Evolutionary conservation across 345 rosid species (phyloP), one percentile per base, ranked within the genome.

Genomic region (Toxicodendron radicans): DNA sequence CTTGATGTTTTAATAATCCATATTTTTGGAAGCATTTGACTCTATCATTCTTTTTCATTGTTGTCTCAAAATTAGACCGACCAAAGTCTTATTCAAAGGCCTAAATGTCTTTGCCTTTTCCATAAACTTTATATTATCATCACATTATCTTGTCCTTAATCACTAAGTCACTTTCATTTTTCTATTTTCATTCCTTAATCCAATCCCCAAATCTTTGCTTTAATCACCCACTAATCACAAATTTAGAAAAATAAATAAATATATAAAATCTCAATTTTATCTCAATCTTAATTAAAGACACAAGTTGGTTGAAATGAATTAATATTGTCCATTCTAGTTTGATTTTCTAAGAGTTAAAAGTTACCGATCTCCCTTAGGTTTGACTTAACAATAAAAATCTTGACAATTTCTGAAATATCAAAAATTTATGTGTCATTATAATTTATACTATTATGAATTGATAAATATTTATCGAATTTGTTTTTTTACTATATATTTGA

Each of bases 111-210:
- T 76, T 70, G 77, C 74, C 59, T 24, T 78, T 68, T 80, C 62
- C n/a, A 41, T 63, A 51, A n/a, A 53, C 62, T 60, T 11, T 70
- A 41, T 38, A 43, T 49, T 52, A 58, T 83, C 43, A 49, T 76
- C 74, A 30, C 3, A 65, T 80, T 78, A 60, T 57, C 14, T 76
- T 76, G 77, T 83, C 75, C 73, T 64, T 86, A 45, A 68, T 73
- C 58, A 1, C 68, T 56, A 69, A 58, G 78, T 84, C 80, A 30
- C 66, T 52, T 3, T 83, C 83, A 4, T 0, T 67, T 66, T 58
- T 13, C 76, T 67, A 64, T 24, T 65, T 17, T 21, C 76, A 81
- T 75, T 72, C 73, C 70, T 27, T 73, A 52, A 68, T 74, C 74
- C 62, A 20, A 66, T 7, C 10, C 7, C 13, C 58, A 8, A 20